A percentile compares a stretch with the other conserved stretches of the same genome.
Evolutionary conservation across 2,329 filamentous ascomycete species (phyloP).

Genomic region (Penicillium glabrum): DNA sequence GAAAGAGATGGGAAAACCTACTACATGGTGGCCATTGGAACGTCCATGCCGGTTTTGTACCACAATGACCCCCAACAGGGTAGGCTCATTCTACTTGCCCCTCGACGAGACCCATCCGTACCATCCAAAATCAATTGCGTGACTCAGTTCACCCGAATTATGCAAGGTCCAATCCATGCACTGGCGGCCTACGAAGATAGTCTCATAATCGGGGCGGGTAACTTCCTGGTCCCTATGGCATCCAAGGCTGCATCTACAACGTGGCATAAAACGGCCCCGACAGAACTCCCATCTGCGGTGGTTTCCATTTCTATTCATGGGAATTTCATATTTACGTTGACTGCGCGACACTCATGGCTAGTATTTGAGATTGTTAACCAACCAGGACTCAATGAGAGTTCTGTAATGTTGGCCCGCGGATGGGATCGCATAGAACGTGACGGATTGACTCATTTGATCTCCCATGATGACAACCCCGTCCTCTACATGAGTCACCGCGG

Average conservation of each 20-base stretch:
- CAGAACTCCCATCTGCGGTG: slow-evolving; percentile 49
- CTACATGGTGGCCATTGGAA: slow-evolving; percentile 44
- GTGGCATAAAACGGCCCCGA: slow-evolving; percentile 42
- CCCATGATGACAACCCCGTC: slow-evolving; percentile 41
- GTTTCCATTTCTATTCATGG: slow-evolving; percentile 50
- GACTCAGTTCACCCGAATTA: slow-evolving; percentile 38
- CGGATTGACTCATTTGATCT: slow-evolving; percentile 34
- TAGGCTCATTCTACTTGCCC: slow-evolving; percentile 40
- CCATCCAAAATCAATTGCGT: slow-evolving; percentile 32
- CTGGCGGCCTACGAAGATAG: slow-evolving; percentile 52
- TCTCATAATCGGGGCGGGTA: slow-evolving; percentile 48
- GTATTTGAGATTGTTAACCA: slow-evolving; percentile 41
- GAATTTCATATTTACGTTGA: slow-evolving; percentile 55
- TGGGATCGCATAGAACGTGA: slow-evolving; percentile 33
- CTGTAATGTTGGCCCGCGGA: neutral
- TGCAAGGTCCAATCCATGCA: slow-evolving; percentile 52
- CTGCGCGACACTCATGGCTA: slow-evolving; percentile 54
- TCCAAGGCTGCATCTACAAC: slow-evolving; percentile 43
- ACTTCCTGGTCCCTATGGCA: slow-evolving; percentile 43
- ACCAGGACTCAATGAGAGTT: neutral
- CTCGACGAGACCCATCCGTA: slow-evolving; percentile 26
- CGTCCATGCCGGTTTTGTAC: slow-evolving; percentile 29
- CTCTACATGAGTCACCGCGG: slow-evolving; percentile 53
- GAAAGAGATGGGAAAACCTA: slow-evolving; percentile 36
- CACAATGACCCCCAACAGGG: slow-evolving; percentile 16